Conservation (phyloP, 306 rosid genomes). For the Cucurbita ficifolia region DNA sequence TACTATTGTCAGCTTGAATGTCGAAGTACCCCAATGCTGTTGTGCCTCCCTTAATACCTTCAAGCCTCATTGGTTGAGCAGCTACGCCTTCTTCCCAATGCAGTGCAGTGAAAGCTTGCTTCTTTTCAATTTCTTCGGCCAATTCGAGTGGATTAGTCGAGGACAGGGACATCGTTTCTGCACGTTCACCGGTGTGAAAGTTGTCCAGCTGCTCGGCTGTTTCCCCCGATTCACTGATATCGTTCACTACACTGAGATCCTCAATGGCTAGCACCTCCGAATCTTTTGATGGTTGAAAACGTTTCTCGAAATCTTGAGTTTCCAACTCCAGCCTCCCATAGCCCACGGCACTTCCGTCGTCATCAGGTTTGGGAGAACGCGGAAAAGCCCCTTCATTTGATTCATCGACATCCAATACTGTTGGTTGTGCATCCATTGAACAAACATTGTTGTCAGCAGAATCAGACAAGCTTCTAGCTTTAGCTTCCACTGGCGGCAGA, state of each 20-base stretch:
- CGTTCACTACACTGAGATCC: constrained; percentile 26
- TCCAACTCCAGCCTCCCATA: constrained; percentile 10
- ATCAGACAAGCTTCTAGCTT: constrained; percentile 9
- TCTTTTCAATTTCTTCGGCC: constrained; percentile 86
- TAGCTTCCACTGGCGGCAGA: constrained; percentile 6
- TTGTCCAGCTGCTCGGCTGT: constrained; percentile 49
- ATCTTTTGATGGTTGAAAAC: constrained; percentile 8
- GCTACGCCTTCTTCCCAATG: constrained; percentile 97
- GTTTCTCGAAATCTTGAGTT: constrained; percentile 15
- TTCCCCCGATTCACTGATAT: constrained; percentile 44
- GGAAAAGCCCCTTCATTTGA: constrained; percentile 13
- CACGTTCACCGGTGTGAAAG: constrained; percentile 25
- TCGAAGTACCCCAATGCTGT: constrained; percentile 74
- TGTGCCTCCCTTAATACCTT: constrained; percentile 78
- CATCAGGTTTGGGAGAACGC: constrained; percentile 10
- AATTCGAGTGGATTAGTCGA: constrained; percentile 52
- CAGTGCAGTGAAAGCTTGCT: constrained; percentile 78
- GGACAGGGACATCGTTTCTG: constrained; percentile 25
- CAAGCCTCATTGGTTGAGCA: constrained; percentile 96
- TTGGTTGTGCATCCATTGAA: constrained; percentile 10
- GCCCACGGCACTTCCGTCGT: constrained; percentile 13
- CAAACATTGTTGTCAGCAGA: constrained; percentile 13
- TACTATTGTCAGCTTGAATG: constrained; percentile 45
- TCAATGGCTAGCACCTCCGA: constrained; percentile 16
- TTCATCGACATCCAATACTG: constrained; percentile 6